Conservation (phyloP, 768 basidiomycete genomes). For the Naematelia encephala region DNA sequence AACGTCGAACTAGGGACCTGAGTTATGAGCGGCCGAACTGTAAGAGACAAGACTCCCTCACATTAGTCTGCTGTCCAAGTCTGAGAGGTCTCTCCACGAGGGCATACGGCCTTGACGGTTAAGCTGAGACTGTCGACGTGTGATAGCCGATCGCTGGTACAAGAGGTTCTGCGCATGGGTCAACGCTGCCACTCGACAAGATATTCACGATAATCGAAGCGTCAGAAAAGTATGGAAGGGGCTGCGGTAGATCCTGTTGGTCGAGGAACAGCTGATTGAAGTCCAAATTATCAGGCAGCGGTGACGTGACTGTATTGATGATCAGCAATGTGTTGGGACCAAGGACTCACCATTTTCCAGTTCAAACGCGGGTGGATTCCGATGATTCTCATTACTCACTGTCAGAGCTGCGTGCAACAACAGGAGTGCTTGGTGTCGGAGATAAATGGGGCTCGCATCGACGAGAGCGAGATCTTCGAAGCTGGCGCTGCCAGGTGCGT, state of each 20-base stretch:
- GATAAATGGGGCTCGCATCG: background rate
- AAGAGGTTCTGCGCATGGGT: background rate
- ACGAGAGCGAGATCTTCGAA: background rate
- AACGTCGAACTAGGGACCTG: background rate
- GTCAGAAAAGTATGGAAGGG: background rate
- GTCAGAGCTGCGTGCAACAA: background rate
- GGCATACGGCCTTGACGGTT: background rate
- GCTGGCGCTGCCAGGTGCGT: background rate
- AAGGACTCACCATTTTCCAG: background rate
- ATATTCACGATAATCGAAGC: background rate
- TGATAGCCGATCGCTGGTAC: background rate
- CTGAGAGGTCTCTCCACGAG: background rate
- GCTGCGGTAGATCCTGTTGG: background rate
- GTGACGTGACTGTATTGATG: constrained; percentile 2
- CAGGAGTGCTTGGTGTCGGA: constrained; percentile 1
- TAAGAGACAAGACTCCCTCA: background rate
- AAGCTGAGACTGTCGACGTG: background rate
- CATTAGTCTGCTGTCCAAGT: background rate
- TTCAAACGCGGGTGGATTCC: background rate
- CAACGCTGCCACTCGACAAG: background rate
- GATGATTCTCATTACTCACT: constrained; percentile 2
- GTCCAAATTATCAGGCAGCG: constrained; percentile 2
- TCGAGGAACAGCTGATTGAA: constrained; percentile 3
- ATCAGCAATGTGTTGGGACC: background rate
- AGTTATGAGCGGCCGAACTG: background rate